Conservation (phyloP, 192 early-diverging fungal genomes). For the Geosiphon pyriformis region DNA sequence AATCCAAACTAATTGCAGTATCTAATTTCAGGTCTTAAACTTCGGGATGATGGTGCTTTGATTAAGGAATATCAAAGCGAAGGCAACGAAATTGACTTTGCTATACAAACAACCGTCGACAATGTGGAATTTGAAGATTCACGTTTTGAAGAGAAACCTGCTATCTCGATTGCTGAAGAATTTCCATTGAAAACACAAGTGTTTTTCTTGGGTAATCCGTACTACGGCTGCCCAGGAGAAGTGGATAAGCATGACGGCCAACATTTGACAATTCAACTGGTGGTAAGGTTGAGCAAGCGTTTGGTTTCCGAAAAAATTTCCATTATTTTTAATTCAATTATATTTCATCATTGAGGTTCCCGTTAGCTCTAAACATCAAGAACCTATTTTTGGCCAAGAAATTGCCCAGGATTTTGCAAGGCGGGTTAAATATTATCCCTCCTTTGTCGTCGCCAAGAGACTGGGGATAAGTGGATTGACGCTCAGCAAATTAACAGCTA, state of each 20-base stretch:
- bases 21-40: slow-evolving; percentile 32
- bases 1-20: neutral
- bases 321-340: neutral
- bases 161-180: slow-evolving; percentile 61
- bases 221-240: slow-evolving; percentile 69
- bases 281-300: slow-evolving; percentile 34
- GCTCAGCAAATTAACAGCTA: slow-evolving; percentile 82
- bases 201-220: slow-evolving; percentile 72
- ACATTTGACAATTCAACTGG: slow-evolving; percentile 38
- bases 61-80: slow-evolving; percentile 64
- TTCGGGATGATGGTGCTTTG: slow-evolving; percentile 63
- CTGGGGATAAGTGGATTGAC: slow-evolving; percentile 58
- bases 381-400: slow-evolving; percentile 45
- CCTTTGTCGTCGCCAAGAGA: slow-evolving; percentile 62
- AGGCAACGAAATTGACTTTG: slow-evolving; percentile 40
- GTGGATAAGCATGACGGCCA: slow-evolving; percentile 55
- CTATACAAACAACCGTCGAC: slow-evolving; percentile 58
- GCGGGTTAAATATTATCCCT: slow-evolving; percentile 34
- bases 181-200: slow-evolving; percentile 65
- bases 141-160: slow-evolving; percentile 65
- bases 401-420: slow-evolving; percentile 34
- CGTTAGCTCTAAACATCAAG: slow-evolving; percentile 19
- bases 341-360: neutral
- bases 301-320: neutral
- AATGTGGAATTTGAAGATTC: slow-evolving; percentile 59